Evolutionary conservation across 306 rosid genomes (phyloP).

Genomic region (Sindora glabra): DNA sequence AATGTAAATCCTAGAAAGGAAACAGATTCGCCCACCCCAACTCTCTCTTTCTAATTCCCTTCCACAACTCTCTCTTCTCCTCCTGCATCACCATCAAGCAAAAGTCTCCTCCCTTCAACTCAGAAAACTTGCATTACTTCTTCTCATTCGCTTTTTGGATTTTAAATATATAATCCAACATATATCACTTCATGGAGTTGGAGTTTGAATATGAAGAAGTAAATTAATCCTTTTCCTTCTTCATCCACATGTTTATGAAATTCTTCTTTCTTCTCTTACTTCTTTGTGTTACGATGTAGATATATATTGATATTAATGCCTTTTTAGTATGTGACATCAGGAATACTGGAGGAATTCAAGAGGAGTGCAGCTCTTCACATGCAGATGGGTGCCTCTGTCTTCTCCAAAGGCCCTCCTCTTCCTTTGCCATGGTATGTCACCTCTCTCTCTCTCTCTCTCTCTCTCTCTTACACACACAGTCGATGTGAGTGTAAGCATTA

Average conservation of each 20-base stretch:
- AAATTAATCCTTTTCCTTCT: neutral
- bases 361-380: conserved; percentile 64
- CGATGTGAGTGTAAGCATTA: neutral
- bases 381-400: conserved; percentile 71
- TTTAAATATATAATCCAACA: no score
- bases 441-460: neutral
- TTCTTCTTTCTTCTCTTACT: neutral
- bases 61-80: no score
- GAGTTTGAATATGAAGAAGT: conserved; percentile 56
- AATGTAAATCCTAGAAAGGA: no score
- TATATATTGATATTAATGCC: neutral
- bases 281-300: neutral
- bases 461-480: neutral
- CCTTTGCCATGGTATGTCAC: conserved; percentile 80
- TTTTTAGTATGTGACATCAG: conserved; percentile 29
- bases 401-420: conserved; percentile 71
- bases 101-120: no score
- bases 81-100: no score
- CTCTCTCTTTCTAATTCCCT: no score
- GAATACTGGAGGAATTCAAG: conserved; percentile 51
- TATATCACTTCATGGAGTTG: conserved; percentile 34
- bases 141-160: no score
- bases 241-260: neutral
- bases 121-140: no score
- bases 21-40: no score